Conservation (phyloP, 2,329 filamentous ascomycete genomes). For the Penicillium aurantiogriseum region DNA sequence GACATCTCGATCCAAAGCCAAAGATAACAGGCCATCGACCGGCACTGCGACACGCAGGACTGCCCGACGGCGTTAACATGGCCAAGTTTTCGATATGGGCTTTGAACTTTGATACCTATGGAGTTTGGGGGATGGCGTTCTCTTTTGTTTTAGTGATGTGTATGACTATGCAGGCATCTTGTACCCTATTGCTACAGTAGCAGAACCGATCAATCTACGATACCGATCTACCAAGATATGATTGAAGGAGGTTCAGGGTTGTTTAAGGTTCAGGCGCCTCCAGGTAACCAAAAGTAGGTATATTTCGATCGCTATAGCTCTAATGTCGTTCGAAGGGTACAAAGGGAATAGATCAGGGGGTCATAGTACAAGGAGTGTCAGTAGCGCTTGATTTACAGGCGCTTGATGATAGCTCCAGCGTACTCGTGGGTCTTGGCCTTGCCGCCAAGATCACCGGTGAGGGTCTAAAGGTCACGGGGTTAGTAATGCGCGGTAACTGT, state of each 20-base stretch:
- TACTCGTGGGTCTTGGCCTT: conserved; percentile 96
- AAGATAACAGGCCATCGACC: conserved; percentile 34
- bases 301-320: conserved; percentile 40
- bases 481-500: neutral
- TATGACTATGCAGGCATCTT: conserved; percentile 5
- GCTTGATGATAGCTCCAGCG: conserved; percentile 82
- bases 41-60: conserved; percentile 39
- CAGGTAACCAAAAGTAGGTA: conserved; percentile 35
- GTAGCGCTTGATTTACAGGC: conserved; percentile 45
- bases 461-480: conserved; percentile 48
- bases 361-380: conserved; percentile 38
- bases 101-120: conserved; percentile 29
- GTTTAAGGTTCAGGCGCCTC: conserved; percentile 18
- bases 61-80: conserved; percentile 33
- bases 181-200: neutral
- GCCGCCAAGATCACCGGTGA: conserved; percentile 94
- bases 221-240: neutral
- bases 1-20: conserved; percentile 36
- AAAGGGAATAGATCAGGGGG: conserved; percentile 31
- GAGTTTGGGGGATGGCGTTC: conserved; percentile 13
- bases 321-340: conserved; percentile 39
- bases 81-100: neutral
- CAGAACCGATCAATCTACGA: neutral
- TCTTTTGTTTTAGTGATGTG: conserved; percentile 1
- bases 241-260: neutral